Conservation (phyloP, 108 stramenopile species). For the Nitzschia sp. region DNA sequence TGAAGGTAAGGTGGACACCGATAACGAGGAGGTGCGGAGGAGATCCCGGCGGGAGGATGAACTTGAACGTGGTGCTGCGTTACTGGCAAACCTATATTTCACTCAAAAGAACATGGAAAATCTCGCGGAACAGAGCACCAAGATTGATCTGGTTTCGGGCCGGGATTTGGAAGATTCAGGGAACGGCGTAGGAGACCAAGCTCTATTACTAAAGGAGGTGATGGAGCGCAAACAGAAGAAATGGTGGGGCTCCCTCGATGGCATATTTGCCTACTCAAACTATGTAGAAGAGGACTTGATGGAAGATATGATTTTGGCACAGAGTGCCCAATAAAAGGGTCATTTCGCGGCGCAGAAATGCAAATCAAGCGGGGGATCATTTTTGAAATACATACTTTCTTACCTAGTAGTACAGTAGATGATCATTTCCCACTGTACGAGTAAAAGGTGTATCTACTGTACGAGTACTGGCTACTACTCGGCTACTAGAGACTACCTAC, state of each 20-base stretch:
- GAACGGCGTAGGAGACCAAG: neutral
- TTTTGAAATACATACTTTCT: too few species aligned
- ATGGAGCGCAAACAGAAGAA: neutral
- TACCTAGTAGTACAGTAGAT: too few species aligned
- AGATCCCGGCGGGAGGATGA: neutral
- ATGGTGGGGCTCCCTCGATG: neutral
- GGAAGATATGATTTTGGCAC: too few species aligned
- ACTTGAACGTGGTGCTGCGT: neutral
- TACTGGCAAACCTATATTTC: neutral
- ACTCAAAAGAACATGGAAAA: neutral
- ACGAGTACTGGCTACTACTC: too few species aligned
- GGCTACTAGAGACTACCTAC: too few species aligned
- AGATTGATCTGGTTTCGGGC: neutral
- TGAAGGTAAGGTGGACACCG: neutral
- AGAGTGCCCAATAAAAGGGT: too few species aligned
- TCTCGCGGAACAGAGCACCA: neutral
- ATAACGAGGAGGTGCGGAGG: neutral
- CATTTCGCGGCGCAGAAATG: too few species aligned
- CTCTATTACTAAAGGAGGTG: neutral
- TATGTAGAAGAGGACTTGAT: neutral
- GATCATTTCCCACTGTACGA: too few species aligned
- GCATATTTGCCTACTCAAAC: neutral
- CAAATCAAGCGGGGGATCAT: too few species aligned
- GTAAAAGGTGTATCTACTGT: too few species aligned
- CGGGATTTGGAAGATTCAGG: neutral